phyloP scores from a whole-genome alignment of 805 yeast genomes.

The Alloascoidea hylecoeti region DNA sequence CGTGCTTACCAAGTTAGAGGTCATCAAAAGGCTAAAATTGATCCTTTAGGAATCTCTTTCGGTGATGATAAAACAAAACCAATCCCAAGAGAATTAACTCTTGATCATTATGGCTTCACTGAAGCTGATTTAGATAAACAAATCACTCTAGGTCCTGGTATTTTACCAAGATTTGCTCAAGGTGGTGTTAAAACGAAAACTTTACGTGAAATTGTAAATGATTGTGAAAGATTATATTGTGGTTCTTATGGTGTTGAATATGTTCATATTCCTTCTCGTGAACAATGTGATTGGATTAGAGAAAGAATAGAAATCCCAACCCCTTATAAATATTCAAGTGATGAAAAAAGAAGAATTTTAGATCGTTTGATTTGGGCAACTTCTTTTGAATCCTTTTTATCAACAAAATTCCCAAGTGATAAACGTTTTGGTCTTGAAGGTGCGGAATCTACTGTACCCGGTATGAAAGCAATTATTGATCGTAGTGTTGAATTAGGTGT shows the following conservation, averaged over 20 bases:
- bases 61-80: constrained; percentile 41
- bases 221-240: constrained; percentile 80
- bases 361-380: constrained; percentile 97
- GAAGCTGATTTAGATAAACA: constrained; percentile 73
- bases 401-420: constrained; percentile 95
- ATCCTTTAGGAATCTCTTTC: constrained; percentile 85
- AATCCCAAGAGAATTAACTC: constrained; percentile 74
- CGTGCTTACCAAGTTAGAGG: constrained; percentile 99
- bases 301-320: constrained; percentile 87
- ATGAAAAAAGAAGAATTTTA: constrained; percentile 89
- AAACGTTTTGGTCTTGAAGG: constrained; percentile 99
- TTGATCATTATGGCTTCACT: constrained; percentile 85
- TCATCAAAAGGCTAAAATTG: constrained; percentile 88
- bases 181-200: constrained; percentile 43
- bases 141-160: constrained; percentile 94
- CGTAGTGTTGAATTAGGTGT: constrained; percentile 85
- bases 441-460: constrained; percentile 93
- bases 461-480: constrained; percentile 92
- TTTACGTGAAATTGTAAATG: constrained; percentile 61
- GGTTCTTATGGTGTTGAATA: constrained; percentile 86
- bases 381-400: constrained; percentile 81
- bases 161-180: constrained; percentile 78
- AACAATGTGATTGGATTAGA: constrained; percentile 96
- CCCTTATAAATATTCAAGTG: constrained; percentile 71
- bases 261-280: constrained; percentile 91